These are phyloP conservation scores for Penicillium sp. DNA, from an alignment of 2,329 filamentous ascomycete genomes.

Conservation along the genomic window DNA sequence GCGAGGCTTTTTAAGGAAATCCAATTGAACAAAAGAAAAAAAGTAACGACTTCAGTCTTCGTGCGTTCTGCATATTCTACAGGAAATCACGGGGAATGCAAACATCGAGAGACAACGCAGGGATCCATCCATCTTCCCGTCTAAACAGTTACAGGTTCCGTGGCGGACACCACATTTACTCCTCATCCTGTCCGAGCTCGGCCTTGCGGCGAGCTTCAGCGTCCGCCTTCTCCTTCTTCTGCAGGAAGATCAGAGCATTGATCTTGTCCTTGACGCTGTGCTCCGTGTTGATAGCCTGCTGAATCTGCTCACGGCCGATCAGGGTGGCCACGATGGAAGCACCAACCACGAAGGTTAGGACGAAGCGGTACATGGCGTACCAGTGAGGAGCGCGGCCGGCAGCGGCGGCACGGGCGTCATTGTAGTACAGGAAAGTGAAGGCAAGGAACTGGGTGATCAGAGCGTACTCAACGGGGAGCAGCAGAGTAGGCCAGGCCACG, in stretches of 20 bases:
- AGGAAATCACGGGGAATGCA: constrained; percentile 31
- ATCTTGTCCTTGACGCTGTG: constrained; percentile 49
- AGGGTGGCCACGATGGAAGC: constrained; percentile 73
- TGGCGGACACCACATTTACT: constrained; percentile 26
- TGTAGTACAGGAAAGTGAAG: constrained; percentile 82
- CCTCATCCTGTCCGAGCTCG: constrained; percentile 28
- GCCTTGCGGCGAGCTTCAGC: constrained; percentile 36
- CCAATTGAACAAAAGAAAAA: constrained; percentile 25
- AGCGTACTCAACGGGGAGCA: constrained; percentile 79
- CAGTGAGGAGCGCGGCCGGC: constrained; percentile 76
- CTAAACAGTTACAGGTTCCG: not conserved
- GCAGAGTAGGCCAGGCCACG: constrained; percentile 82
- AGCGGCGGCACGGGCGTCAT: constrained; percentile 67
- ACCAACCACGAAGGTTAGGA: constrained; percentile 85
- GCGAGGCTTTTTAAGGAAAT: not conserved
- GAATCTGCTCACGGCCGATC: constrained; percentile 75
- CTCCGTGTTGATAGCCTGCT: constrained; percentile 32
- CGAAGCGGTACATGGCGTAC: constrained; percentile 87
- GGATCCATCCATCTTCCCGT: not conserved
- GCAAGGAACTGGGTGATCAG: constrained; percentile 80
- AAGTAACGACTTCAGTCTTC: constrained; percentile 27
- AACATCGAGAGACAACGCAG: constrained; percentile 21
- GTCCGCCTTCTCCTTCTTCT: constrained; percentile 46
- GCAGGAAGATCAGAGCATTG: constrained; percentile 48
- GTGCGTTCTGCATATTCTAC: constrained; percentile 35